These are phyloP conservation scores for Petunia secreta DNA, from an alignment of 257 asterid species.

Conservation along the genomic window DNA sequence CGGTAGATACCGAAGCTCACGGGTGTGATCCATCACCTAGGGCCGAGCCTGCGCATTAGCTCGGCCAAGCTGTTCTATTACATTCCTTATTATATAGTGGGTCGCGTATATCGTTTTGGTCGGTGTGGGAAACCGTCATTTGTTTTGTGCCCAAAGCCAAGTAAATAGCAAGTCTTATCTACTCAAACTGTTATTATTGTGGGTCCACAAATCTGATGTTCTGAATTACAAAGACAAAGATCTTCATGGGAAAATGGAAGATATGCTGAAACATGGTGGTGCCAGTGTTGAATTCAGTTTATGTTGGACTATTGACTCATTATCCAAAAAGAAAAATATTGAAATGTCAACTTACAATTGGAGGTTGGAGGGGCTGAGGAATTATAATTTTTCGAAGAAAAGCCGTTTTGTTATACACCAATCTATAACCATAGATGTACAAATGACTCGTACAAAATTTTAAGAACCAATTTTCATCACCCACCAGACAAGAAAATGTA, in stretches of 20 bases:
- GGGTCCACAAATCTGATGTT: background rate
- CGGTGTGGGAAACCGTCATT: too few species aligned
- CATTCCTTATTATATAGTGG: too few species aligned
- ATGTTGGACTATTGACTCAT: background rate
- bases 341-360: background rate
- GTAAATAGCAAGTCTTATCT: background rate
- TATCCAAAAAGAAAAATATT: background rate
- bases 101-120: too few species aligned
- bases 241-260: conserved; percentile 2
- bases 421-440: too few species aligned
- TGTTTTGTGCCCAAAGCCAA: too few species aligned
- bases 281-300: background rate
- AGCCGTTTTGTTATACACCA: too few species aligned
- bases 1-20: too few species aligned
- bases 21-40: too few species aligned
- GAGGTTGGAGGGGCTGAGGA: background rate
- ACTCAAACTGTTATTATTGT: background rate
- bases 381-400: background rate
- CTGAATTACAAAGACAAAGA: background rate
- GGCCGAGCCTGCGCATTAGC: too few species aligned
- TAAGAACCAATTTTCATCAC: background rate
- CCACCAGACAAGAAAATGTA: background rate
- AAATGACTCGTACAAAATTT: background rate
- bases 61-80: too few species aligned
- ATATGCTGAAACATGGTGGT: background rate